These are phyloP conservation scores for Eimeria tenella DNA, from an alignment of 169 alveolate genomes.

Conservation along the genomic window DNA sequence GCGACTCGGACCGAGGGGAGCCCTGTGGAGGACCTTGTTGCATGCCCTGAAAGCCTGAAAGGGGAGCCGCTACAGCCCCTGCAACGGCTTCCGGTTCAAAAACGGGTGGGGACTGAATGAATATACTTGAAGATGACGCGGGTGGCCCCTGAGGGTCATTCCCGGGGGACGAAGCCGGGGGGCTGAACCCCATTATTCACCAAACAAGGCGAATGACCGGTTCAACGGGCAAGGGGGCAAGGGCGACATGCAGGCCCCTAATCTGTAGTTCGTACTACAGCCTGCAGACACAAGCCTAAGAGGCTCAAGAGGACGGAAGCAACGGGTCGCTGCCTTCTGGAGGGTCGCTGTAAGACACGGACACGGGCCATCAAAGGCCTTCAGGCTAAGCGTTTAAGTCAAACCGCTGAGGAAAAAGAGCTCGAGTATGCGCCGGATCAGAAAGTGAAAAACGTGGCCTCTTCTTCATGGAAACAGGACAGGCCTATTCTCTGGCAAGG, in stretches of 20 bases:
- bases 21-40: constrained; percentile 5
- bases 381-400: too few species aligned
- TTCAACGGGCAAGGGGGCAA: constrained; percentile 31
- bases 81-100: constrained; percentile 59
- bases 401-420: too few species aligned
- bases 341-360: constrained; percentile 1
- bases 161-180: constrained; percentile 67
- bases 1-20: background rate
- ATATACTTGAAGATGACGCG: constrained; percentile 55
- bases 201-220: constrained; percentile 68
- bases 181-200: constrained; percentile 65
- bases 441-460: too few species aligned
- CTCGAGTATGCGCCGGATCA: too few species aligned
- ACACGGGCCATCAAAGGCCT: background rate
- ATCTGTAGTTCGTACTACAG: background rate
- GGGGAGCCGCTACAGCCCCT: constrained; percentile 17
- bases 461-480: too few species aligned
- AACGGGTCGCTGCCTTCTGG: constrained; percentile 18
- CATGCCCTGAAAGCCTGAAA: constrained; percentile 22
- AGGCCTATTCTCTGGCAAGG: too few species aligned
- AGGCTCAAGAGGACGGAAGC: constrained; percentile 37
- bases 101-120: constrained; percentile 40
- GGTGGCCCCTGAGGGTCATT: constrained; percentile 52
- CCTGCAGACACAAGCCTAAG: constrained; percentile 25
- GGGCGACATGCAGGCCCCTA: constrained; percentile 69